Evolutionary conservation across 257 asterid species (phyloP), one percentile per base, ranked within the genome.

Genomic region (Solanum raphanifolium): DNA sequence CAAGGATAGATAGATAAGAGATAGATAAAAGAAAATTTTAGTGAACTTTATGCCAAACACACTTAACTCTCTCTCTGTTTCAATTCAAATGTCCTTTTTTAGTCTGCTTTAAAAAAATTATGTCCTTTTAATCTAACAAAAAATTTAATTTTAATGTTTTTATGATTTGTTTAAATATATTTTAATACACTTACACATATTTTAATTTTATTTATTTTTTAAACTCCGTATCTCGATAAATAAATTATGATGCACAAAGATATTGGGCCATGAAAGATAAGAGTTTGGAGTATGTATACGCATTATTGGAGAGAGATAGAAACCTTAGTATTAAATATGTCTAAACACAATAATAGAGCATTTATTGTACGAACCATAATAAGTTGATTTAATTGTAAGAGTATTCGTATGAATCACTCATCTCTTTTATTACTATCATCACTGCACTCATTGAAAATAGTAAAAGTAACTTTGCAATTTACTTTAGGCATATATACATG

Each of bases 221-320:
- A 6, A 16, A 52, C 3, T 52, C 21, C 4, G 0, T 16, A 52
- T 52, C 62, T 52, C 1, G 5, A 65, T n/a, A 11, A 65, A 65
- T 65, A 11, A 65, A n/a, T 65, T 2, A 65, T n/a, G 7, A n/a
- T 65, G 16, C 29, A 65, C 1, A 2, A 68, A 27, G 21, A 66
- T 84, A 88, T 60, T 15, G 65, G 65, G 10, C 15, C 46, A 7
- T 21, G 52, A 11, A 36, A 5, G 20, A 75, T 21, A 23, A 74
- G 27, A 20, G 48, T 23, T 75, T 76, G 23, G 13, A 76, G 58
- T 38, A 76, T 7, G 34, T n/a, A 23, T 9, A 38, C 7, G 15
- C 60, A 76, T 76, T 38, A 76, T 65, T 86, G 73, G 74, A 83
- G 73, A 34, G 85, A 41, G 87, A 85, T 88, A 62, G 85, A 88